A percentile compares a stretch with the other conserved stretches of the same genome.
Evolutionary conservation across 345 rosid species (phyloP).

Genomic region (Alliaria petiolata): DNA sequence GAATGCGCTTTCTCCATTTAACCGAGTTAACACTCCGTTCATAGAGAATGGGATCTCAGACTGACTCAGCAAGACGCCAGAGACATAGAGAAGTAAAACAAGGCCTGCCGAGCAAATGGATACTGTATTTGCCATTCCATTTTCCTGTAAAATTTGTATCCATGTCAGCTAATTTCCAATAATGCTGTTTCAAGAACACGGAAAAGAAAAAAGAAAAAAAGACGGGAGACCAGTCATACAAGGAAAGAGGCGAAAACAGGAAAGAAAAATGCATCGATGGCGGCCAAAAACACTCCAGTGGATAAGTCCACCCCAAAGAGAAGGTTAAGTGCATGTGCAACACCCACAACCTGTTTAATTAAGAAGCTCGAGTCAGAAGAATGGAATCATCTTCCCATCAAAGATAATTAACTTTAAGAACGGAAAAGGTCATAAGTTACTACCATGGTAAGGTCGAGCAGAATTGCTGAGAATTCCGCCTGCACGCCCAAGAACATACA

Average conservation of each 20-base stretch:
- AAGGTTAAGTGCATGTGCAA: slow-evolving; percentile 90
- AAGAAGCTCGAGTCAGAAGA: slow-evolving; percentile 23
- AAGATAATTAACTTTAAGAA: not conserved
- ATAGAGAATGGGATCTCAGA: slow-evolving; percentile 65
- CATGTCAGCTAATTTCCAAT: slow-evolving; percentile 19
- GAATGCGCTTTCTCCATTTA: slow-evolving; percentile 72
- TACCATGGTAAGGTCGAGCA: slow-evolving; percentile 85
- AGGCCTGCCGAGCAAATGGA: slow-evolving; percentile 55
- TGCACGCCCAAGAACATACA: slow-evolving; percentile 85
- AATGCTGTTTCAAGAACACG: not conserved
- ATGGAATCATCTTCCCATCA: not conserved
- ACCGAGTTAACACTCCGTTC: slow-evolving; percentile 52
- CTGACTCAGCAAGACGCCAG: slow-evolving; percentile 73
- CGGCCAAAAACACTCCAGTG: slow-evolving; percentile 78
- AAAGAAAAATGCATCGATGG: slow-evolving; percentile 75
- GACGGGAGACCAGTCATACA: slow-evolving; percentile 40
- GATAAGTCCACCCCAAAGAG: slow-evolving; percentile 80
- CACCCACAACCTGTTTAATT: slow-evolving; percentile 73
- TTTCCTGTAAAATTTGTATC: slow-evolving; percentile 47
- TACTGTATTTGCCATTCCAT: slow-evolving; percentile 49
- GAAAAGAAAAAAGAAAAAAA: not conserved
- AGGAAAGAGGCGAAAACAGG: slow-evolving; percentile 73
- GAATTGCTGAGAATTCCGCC: slow-evolving; percentile 66
- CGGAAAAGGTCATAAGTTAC: slow-evolving; percentile 4
- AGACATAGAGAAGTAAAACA: slow-evolving; percentile 54